Evolutionary conservation across 139 green algal species (phyloP), one percentile per base, ranked within the genome.

Genomic region (Chlorella vulgaris): DNA sequence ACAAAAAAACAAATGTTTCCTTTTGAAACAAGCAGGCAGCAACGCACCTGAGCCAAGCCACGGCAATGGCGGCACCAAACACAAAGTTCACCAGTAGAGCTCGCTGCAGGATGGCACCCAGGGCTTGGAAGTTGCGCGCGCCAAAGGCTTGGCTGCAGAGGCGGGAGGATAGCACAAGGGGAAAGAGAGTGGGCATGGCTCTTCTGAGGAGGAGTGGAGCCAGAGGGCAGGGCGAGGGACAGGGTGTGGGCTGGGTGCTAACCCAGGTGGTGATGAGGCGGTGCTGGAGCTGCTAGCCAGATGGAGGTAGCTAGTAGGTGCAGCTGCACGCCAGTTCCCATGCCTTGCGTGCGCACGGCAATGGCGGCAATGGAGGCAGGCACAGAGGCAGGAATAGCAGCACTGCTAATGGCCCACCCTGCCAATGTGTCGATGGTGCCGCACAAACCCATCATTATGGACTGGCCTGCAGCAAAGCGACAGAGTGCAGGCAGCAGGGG

Each of bases 391-490:
- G n/a, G n/a, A n/a, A n/a, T n/a, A n/a, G n/a, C n/a, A n/a, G n/a
- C n/a, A n/a, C n/a, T n/a, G n/a, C n/a, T n/a, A n/a, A n/a, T n/a
- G 5, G 55, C 55, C 22, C 66, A 73, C 66, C 66, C 66, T 18
- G 66, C 66, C 66, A 73, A 22, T 21, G 66, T 73, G 66, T 73
- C 66, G 8, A 73, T 73, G 38, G 66, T 73, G 8, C 66, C 66
- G 66, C 66, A 73, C 21, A 73, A 31, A 22, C 66, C 66, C 66
- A 53, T 53, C 36, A 73, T 73, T 2, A 73, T 42, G 8, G 38
- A 51, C 66, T 73, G 66, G 3, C 66, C 55, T 65, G 55, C 47
- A 58, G 15, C 47, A 58, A 58, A 58, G 47, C 10, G 15, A 58
- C 13, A 58, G 47, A 58, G 15, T 58, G 47, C 47, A 58, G 15